Evolutionary conservation across 306 rosid species (phyloP).

Genomic region (Trifolium dubium): DNA sequence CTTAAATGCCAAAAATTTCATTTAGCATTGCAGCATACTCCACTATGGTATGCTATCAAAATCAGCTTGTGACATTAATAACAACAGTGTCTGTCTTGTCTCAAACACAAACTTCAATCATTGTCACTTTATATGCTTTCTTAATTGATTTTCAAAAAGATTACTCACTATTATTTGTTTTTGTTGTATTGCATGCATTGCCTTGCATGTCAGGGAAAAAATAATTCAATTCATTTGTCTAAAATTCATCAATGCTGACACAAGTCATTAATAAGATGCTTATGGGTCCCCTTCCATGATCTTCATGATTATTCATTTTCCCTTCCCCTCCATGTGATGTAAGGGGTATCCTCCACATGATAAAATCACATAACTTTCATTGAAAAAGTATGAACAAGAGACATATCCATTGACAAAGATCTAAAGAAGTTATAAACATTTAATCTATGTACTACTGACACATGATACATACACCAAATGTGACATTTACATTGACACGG

Average conservation of each 20-base stretch:
- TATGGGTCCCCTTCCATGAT: conserved; percentile 20
- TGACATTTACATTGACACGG: too few species aligned
- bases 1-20: conserved; percentile 33
- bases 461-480: too few species aligned
- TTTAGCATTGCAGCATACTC: conserved; percentile 8
- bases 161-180: neutral
- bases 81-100: conserved; percentile 40
- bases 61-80: conserved; percentile 43
- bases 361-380: neutral
- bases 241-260: conserved; percentile 36
- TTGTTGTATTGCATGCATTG: conserved; percentile 8
- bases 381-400: neutral
- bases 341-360: conserved; percentile 9
- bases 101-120: conserved; percentile 39
- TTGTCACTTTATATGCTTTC: conserved; percentile 36
- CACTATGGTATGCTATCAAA: neutral
- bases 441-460: neutral
- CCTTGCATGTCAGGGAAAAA: conserved; percentile 36
- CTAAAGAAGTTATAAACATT: neutral
- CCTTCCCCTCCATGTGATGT: conserved; percentile 42
- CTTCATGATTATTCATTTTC: conserved; percentile 40
- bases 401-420: too few species aligned
- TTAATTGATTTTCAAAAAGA: conserved; percentile 19
- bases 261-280: conserved; percentile 35
- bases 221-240: conserved; percentile 26